Evolutionary conservation across 352 stramenopile species (phyloP), one percentile per base, ranked within the genome.

Genomic region (Pythium inflatum): DNA sequence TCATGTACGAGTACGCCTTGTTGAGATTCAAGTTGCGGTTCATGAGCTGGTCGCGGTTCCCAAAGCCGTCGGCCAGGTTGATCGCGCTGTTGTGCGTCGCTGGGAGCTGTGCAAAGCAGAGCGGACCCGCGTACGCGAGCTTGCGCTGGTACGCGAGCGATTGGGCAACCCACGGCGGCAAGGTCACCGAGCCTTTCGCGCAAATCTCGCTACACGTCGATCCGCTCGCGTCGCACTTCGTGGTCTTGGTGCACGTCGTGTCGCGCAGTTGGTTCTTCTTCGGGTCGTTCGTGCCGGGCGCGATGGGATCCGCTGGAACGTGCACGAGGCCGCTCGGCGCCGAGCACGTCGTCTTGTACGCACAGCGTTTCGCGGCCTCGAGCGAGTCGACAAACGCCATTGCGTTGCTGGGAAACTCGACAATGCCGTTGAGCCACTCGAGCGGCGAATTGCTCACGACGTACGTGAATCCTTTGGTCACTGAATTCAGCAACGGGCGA

Each of bases 61-160:
- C 82, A 33, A 81, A 90, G 27, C 80, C 80, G 41, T 86, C 75
- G 2, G 81, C 79, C 5, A 89, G 43, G 0, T 72, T 87, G 62
- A 89, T 91, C 20, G 78, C 81, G 30, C 68, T 85, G 64, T 91
- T 91, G 77, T 91, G 83, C 2, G 81, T 88, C 4, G 76, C 74
- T 3, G 74, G 73, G 8, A 88, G 30, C 55, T 89, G 80, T 13
- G 80, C 70, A 18, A 74, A 79, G 53, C 83, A 91, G 14, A 91
- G 46, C 24, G 76, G 70, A 1, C 71, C 62, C 36, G 43, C 71
- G 65, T 80, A 73, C 0, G 79, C 77, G 31, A 89, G 67, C 22
- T 79, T 73, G 36, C 79, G 79, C 43, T 89, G 77, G 38, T 85
- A 89, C 24, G 57, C 34, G 22, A 89, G 73, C 7, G 79, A 78